These are phyloP conservation scores for Amanita rimosa DNA, from an alignment of 768 basidiomycete species.

Conservation along the genomic window DNA sequence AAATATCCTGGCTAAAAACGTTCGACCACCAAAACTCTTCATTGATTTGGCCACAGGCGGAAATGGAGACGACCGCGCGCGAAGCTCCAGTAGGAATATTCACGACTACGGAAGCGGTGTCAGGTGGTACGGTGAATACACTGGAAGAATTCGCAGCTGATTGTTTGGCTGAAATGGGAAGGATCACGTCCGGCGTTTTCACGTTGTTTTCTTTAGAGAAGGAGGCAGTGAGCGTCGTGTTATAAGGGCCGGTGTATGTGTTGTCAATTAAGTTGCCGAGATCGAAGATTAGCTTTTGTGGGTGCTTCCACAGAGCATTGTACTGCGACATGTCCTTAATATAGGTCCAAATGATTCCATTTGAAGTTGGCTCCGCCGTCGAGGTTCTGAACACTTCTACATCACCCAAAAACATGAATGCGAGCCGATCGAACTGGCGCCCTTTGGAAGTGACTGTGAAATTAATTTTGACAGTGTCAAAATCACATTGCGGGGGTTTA, in stretches of 20 bases:
- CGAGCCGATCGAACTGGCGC: constrained; percentile 65
- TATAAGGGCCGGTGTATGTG: constrained; percentile 50
- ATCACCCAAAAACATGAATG: constrained; percentile 64
- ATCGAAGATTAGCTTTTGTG: constrained; percentile 47
- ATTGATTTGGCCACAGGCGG: not conserved
- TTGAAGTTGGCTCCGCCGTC: constrained; percentile 5
- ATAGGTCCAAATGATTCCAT: constrained; percentile 7
- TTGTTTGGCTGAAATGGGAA: not conserved
- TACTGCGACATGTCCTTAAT: constrained; percentile 51
- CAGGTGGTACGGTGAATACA: not conserved
- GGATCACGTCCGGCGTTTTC: constrained; percentile 1
- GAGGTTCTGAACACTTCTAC: constrained; percentile 31
- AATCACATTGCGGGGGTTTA: constrained; percentile 13
- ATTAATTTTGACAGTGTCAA: constrained; percentile 46
- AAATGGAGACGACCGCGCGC: constrained; percentile 1
- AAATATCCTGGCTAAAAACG: not conserved
- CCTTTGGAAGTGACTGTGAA: constrained; percentile 73
- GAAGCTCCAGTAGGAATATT: not conserved
- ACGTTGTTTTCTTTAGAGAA: constrained; percentile 1
- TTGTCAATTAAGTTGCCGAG: constrained; percentile 51
- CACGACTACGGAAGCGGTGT: not conserved
- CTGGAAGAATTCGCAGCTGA: not conserved
- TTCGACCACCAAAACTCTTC: constrained; percentile 4
- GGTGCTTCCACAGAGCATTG: constrained; percentile 39
- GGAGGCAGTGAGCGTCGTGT: constrained; percentile 2